Percentiles rank a stretch among this genome's conserved stretches.
Conservation (phyloP, 441 rosid species). For the Pelargonium citronellum region DNA sequence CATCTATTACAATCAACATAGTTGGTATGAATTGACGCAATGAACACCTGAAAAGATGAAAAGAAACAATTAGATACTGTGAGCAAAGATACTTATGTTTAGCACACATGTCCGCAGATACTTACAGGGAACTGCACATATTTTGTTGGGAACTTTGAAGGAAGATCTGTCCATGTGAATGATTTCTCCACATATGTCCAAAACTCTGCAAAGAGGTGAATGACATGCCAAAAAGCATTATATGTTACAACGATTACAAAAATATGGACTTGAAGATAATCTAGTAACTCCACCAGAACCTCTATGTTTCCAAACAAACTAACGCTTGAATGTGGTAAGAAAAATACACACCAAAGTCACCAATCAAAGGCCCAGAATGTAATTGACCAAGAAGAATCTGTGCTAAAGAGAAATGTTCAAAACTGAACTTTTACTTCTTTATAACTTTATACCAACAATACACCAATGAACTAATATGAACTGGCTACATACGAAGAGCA, state of each 20-base stretch:
- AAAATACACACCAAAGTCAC: too few relatives aligned
- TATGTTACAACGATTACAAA: not conserved
- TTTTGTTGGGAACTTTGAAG: constrained; percentile 91
- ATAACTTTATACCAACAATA: not conserved
- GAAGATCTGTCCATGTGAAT: constrained; percentile 89
- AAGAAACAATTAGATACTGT: constrained; percentile 7
- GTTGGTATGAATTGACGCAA: constrained; percentile 87
- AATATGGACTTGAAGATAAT: not conserved
- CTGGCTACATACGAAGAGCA: not conserved
- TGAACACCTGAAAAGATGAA: constrained; percentile 56
- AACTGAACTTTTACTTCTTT: too few relatives aligned
- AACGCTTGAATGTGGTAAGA: too few relatives aligned
- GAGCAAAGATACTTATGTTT: constrained; percentile 2
- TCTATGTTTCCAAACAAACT: not conserved
- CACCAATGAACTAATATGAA: not conserved
- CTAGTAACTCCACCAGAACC: not conserved
- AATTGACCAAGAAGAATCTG: too few relatives aligned
- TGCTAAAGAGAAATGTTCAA: too few relatives aligned
- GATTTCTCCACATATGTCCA: constrained; percentile 96
- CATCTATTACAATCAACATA: constrained; percentile 91
- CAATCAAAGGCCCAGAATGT: too few relatives aligned
- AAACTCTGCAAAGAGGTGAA: constrained; percentile 53
- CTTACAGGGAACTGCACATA: constrained; percentile 93
- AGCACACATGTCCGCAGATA: constrained; percentile 20
- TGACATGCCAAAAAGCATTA: constrained; percentile 8